Evolutionary conservation across 2,329 filamentous ascomycete species (phyloP).

Genomic region (Phialophora expanda): DNA sequence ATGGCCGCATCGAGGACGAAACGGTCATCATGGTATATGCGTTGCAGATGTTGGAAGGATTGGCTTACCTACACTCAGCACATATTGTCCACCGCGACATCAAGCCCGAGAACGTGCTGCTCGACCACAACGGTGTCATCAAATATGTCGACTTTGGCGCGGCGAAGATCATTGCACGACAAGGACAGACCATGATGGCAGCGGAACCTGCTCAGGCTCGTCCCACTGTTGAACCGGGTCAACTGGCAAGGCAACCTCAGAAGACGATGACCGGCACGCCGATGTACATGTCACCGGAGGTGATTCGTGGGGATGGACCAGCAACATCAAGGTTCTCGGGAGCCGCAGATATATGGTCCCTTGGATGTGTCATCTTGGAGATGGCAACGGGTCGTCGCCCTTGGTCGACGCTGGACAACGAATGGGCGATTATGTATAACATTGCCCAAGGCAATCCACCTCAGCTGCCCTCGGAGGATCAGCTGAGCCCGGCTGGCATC

Average conservation of each 20-base stretch:
- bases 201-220: slow-evolving; percentile 57
- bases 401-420: slow-evolving; percentile 95
- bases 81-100: slow-evolving; percentile 95
- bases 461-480: slow-evolving; percentile 78
- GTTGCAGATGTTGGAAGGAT: slow-evolving; percentile 88
- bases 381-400: slow-evolving; percentile 95
- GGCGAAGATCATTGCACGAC: slow-evolving; percentile 92
- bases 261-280: slow-evolving; percentile 96
- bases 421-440: slow-evolving; percentile 99
- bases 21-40: slow-evolving; percentile 97
- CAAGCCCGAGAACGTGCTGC: slow-evolving; percentile 95
- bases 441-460: slow-evolving; percentile 96
- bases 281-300: slow-evolving; percentile 99
- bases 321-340: slow-evolving; percentile 54
- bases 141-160: slow-evolving; percentile 99
- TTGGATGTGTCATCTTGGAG: slow-evolving; percentile 94
- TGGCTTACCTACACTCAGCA: slow-evolving; percentile 90
- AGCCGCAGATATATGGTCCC: slow-evolving; percentile 92
- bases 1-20: slow-evolving; percentile 96
- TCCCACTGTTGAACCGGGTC: slow-evolving; percentile 29
- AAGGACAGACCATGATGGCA: slow-evolving; percentile 82
- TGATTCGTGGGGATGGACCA: slow-evolving; percentile 84
- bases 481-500: slow-evolving; percentile 81
- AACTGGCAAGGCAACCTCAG: slow-evolving; percentile 58
- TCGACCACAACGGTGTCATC: slow-evolving; percentile 97